phyloP scores from a whole-genome alignment of 139 green algal genomes.

The Nannochloris sp. region DNA sequence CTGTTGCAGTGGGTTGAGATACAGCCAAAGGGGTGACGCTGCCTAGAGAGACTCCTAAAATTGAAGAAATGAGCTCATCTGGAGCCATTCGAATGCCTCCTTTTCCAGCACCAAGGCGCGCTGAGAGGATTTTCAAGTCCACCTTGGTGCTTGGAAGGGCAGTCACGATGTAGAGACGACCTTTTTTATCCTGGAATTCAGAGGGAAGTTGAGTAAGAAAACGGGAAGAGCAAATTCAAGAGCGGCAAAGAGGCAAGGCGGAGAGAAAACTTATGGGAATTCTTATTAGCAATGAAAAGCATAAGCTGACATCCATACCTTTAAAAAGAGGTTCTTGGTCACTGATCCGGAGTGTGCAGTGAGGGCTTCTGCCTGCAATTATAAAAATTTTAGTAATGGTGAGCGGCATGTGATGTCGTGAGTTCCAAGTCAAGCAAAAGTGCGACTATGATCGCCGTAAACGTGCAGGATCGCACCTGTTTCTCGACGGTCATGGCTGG shows the following conservation, averaged over 20 bases:
- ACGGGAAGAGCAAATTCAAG: too few relatives aligned
- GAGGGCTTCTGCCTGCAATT: constrained; percentile 7
- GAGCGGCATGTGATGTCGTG: too few relatives aligned
- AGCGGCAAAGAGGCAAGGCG: not conserved
- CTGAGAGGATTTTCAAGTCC: constrained; percentile 54
- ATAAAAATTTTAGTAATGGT: not conserved
- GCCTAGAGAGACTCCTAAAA: constrained; percentile 43
- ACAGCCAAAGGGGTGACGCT: constrained; percentile 60
- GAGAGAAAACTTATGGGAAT: not conserved
- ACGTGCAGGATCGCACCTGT: constrained; percentile 11
- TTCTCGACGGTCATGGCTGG: constrained; percentile 21
- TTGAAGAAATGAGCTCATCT: constrained; percentile 32
- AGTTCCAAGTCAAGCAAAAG: too few relatives aligned
- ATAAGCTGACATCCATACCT: constrained; percentile 17
- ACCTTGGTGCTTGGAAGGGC: constrained; percentile 48
- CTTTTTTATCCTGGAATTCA: constrained; percentile 68
- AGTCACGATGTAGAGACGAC: constrained; percentile 54
- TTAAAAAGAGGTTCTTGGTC: constrained; percentile 48
- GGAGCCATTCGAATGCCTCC: constrained; percentile 46
- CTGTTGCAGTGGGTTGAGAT: constrained; percentile 21
- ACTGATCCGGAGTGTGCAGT: constrained; percentile 4
- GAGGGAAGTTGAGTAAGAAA: too few relatives aligned
- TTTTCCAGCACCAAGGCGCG: constrained; percentile 53
- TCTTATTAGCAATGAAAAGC: not conserved
- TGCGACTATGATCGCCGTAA: too few relatives aligned